Percentiles rank a stretch among this genome's conserved stretches.
These are phyloP conservation scores for Neopestalotiopsis sp. DNA, from an alignment of 2,329 filamentous ascomycete genomes.

Conservation along the genomic window DNA sequence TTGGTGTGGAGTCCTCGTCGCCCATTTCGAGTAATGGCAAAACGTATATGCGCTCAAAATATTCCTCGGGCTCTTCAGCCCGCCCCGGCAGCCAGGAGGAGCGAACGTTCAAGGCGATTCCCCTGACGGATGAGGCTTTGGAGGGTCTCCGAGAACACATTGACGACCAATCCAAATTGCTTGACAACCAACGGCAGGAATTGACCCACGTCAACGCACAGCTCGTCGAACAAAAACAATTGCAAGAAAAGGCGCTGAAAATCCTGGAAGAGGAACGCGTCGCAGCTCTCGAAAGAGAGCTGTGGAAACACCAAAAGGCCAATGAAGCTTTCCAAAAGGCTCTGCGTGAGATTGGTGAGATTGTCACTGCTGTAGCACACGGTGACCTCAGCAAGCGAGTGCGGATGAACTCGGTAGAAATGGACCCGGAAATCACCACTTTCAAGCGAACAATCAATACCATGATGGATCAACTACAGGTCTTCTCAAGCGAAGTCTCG, in stretches of 20 bases:
- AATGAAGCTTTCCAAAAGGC: constrained; percentile 99
- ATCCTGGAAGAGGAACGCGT: constrained; percentile 88
- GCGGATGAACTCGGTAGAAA: constrained; percentile 91
- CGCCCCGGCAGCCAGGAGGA: constrained; percentile 43
- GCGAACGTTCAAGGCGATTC: constrained; percentile 46
- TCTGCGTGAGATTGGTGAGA: constrained; percentile 93
- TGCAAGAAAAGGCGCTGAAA: constrained; percentile 82
- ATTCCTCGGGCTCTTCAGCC: constrained; percentile 47
- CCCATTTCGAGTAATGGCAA: constrained; percentile 49
- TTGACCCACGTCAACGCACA: constrained; percentile 86
- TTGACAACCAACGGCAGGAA: constrained; percentile 85
- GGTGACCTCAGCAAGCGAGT: constrained; percentile 97
- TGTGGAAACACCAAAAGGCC: constrained; percentile 96
- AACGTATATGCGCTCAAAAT: constrained; percentile 46
- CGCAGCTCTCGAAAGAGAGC: constrained; percentile 85
- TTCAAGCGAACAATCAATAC: constrained; percentile 99
- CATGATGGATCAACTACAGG: constrained; percentile 98
- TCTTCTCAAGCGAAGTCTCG: constrained; percentile 96
- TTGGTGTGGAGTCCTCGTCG: constrained; percentile 61
- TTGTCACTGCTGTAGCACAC: constrained; percentile 93
- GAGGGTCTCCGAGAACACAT: constrained; percentile 88
- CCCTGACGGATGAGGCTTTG: constrained; percentile 81
- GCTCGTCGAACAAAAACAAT: constrained; percentile 82
- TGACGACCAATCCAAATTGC: constrained; percentile 90
- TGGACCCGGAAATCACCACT: constrained; percentile 97